Evolutionary conservation across 192 early-diverging fungal genomes (phyloP).

Genomic region (Funneliformis geosporum): DNA sequence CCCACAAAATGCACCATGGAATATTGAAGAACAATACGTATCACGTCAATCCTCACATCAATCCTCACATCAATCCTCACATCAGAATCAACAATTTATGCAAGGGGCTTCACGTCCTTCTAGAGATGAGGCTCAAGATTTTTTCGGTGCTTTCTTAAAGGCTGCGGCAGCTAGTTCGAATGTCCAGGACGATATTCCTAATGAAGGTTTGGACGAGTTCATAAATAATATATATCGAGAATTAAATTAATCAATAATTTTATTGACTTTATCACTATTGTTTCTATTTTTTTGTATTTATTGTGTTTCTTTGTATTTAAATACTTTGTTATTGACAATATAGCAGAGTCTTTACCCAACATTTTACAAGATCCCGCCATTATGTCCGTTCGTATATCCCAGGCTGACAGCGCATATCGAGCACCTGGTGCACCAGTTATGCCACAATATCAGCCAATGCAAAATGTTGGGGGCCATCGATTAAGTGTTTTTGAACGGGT

Average conservation of each 20-base stretch:
- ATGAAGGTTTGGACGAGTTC: slow-evolving; percentile 1
- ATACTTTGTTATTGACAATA: neutral
- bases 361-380: slow-evolving; percentile 64
- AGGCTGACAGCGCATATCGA: slow-evolving; percentile 20
- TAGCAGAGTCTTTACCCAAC: slow-evolving; percentile 12
- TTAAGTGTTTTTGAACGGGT: slow-evolving; percentile 36
- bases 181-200: slow-evolving; percentile 30
- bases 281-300: neutral
- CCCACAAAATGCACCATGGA: slow-evolving; percentile 26
- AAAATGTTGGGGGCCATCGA: slow-evolving; percentile 34
- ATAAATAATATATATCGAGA: neutral
- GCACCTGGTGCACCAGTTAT: slow-evolving; percentile 28
- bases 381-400: slow-evolving; percentile 53
- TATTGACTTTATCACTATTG: neutral
- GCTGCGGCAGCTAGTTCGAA: slow-evolving; percentile 46
- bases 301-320: too few relatives aligned
- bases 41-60: too few relatives aligned
- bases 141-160: slow-evolving; percentile 63
- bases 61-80: slow-evolving; percentile 27
- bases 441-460: slow-evolving; percentile 30
- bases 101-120: slow-evolving; percentile 13
- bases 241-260: neutral
- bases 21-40: slow-evolving; percentile 27
- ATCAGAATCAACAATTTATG: slow-evolving; percentile 40
- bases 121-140: slow-evolving; percentile 52